Evolutionary conservation across 306 rosid genomes (phyloP), one percentile per base, ranked within the genome.

Genomic region (Castanopsis chinensis): DNA sequence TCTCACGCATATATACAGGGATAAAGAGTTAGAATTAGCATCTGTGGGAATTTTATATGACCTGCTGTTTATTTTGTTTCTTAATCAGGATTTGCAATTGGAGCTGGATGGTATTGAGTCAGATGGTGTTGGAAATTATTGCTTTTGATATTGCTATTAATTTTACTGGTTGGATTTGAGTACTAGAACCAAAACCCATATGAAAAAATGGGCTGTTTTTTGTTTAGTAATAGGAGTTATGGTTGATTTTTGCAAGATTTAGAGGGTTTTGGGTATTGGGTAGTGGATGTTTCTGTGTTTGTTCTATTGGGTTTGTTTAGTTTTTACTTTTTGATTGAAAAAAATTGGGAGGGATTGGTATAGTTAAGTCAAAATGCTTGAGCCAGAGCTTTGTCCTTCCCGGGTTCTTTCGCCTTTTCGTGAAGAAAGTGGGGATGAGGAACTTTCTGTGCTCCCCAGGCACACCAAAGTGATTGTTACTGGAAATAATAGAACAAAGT

Each of bases 401-500:
- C 61, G 92, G 67, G 84, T 86, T 20, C 20, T 83, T 45, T 88
- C 92, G 54, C 83, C 92, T 14, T 86, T 84, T 56, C 82, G 89
- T 7, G 92, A 88, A 76, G 94, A 90, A 71, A 86, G 94, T 80
- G 90, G 90, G 58, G 92, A 88, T 74, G 94, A 90, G 57, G 94
- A 90, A 45, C 94, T 90, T 77, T 63, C 94, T 21, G 89, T 90
- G 74, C 89, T 90, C 32, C 94, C 94, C 14, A 90, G 92, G 86
- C 94, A 90, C 78, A 90, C 94, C 57, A 90, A 90, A 87, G 94
- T 90, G 8, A 85, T 88, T 74, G 94, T 90, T 72, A 90, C 94
- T 64, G 94, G 94, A 63, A 90, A 90, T 72, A 90, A 90, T 55
- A 83, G 94, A 80, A 90, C 94, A 1, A 90, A 90, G 85, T 90